phyloP scores from a whole-genome alignment of 2,329 filamentous ascomycete species.

The Trichocomaceae sp. region DNA sequence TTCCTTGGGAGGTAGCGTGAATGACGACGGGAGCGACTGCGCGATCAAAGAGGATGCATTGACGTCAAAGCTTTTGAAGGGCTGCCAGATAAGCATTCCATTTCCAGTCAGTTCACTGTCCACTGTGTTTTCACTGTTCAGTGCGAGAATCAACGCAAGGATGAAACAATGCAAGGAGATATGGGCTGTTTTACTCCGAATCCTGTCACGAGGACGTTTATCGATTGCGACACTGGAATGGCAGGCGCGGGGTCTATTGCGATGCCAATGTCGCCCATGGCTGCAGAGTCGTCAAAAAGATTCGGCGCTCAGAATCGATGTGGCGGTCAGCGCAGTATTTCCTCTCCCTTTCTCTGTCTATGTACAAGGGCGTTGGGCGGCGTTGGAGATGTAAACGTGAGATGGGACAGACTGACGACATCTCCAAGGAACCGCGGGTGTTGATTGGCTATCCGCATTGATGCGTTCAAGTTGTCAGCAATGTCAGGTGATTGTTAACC shows the following conservation, averaged over 20 bases:
- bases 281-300: not conserved
- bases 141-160: not conserved
- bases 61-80: constrained; percentile 65
- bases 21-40: constrained; percentile 56
- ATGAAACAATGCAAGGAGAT: not conserved
- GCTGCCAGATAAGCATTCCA: constrained; percentile 42
- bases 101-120: too few relatives aligned
- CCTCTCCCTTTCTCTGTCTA: not conserved
- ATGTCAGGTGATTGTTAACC: not conserved
- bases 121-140: too few relatives aligned
- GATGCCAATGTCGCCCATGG: constrained; percentile 30
- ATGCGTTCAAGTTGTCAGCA: too few relatives aligned
- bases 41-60: constrained; percentile 82
- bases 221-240: constrained; percentile 19
- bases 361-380: not conserved
- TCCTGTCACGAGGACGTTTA: constrained; percentile 32
- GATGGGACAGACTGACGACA: not conserved
- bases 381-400: not conserved
- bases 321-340: not conserved
- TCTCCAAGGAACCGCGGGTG: not conserved
- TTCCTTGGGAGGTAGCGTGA: constrained; percentile 40
- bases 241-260: constrained; percentile 15
- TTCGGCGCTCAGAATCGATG: not conserved
- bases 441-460: not conserved
- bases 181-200: constrained; percentile 24